Base-by-base conservation (phyloP, 1,284 basidiomycete genomes). In the Cystobasidium sp. region DNA sequence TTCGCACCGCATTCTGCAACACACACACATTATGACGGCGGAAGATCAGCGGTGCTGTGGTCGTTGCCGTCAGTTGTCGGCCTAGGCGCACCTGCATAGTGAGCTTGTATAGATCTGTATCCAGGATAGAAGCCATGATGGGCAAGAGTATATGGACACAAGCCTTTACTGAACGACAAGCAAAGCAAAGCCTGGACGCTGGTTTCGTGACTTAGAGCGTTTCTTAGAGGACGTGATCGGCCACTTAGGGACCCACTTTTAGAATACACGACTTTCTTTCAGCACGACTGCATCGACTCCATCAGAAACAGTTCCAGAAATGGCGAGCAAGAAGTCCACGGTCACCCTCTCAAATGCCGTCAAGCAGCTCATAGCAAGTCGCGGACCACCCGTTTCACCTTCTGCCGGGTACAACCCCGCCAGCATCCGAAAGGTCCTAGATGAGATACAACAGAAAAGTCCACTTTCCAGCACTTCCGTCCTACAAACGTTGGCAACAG, bases 31-130 rank as follows among this genome's bases (percentile, higher is more conserved):
- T 44, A 63, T n/a, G 37, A 31, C 31, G 31, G 31, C 31, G 31
- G 10, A 31, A 43, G 44, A 52, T 49, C 39, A 47, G 47, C 47
- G 22, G 31, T 37, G 14, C 18, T 16, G 8, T 6, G 1, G 16
- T 14, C 24, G 6, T 39, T 41, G n/a, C 31, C 14, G 12, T 44
- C 12, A 37, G 1, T 3, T 31, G 39, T 56, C 6, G 46, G 46
- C 14, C 46, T 1, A 7, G 20, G 18, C 22, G 12, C 16, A 63
- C 61, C 61, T 63, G 96, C 96, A 98, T 99, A 0, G 95, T 94
- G 66, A 98, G 85, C 93, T 97, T 99, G 89, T 99, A 98, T 52
- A 97, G 84, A 82, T 99, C 96, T 0, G 94, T 97, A 82, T 98
- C 96, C 70, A 99, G 87, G 69, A 98, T 85, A 41, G 92, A 94